Conservation (phyloP, 2,329 filamentous ascomycete genomes). For the Fusarium sp. region DNA sequence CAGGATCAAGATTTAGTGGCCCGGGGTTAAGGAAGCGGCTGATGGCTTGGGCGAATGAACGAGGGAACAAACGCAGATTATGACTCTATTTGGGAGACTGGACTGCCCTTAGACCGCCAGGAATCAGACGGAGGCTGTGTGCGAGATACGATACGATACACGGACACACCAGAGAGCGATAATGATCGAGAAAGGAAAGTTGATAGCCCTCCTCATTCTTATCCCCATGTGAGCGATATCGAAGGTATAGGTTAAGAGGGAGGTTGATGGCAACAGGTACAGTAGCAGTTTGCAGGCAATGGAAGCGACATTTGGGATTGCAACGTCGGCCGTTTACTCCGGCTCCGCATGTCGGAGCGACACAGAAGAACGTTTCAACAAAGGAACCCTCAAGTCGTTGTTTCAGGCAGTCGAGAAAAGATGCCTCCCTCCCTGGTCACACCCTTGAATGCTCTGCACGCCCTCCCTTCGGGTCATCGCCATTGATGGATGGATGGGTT, state of each 20-base stretch:
- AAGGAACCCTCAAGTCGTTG: neutral
- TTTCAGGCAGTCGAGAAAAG: constrained; percentile 7
- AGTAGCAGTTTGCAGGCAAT: neutral
- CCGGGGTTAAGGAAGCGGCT: neutral
- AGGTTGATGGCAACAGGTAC: neutral
- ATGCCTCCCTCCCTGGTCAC: neutral
- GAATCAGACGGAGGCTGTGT: neutral
- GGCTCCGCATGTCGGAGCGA: neutral
- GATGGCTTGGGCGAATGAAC: neutral
- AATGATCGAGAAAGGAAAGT: neutral
- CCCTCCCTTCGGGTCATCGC: neutral
- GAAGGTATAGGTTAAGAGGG: constrained; percentile 6
- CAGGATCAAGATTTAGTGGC: neutral
- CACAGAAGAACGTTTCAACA: neutral
- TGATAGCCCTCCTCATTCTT: neutral
- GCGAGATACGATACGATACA: neutral
- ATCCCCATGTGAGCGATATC: neutral
- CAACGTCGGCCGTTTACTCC: constrained; percentile 9
- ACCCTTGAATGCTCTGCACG: neutral
- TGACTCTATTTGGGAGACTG: neutral
- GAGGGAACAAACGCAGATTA: neutral
- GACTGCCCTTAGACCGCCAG: neutral
- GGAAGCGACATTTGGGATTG: constrained; percentile 11
- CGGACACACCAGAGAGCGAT: neutral
- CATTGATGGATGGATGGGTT: neutral